phyloP scores from a whole-genome alignment of 23 red algal genomes.

The Chondrus crispus region DNA sequence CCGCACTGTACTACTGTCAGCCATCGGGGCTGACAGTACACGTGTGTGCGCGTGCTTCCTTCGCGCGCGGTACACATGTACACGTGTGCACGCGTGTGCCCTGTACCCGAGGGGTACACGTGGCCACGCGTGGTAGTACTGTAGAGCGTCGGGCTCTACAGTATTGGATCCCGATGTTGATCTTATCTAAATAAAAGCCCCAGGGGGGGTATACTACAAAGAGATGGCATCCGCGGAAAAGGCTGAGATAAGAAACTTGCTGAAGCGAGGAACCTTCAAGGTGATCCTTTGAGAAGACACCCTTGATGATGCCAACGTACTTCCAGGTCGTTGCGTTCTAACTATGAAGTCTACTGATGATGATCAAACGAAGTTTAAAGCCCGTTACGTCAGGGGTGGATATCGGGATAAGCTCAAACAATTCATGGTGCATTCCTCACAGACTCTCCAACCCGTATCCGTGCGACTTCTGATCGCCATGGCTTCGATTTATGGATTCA shows the following conservation, averaged over 20 bases:
- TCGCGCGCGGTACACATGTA: too few relatives aligned
- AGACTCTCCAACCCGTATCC: conserved; percentile 11
- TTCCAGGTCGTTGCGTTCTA: background rate
- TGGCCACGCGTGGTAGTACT: too few relatives aligned
- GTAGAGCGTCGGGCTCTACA: too few relatives aligned
- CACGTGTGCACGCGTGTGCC: too few relatives aligned
- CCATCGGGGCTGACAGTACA: too few relatives aligned
- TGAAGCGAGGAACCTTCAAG: background rate
- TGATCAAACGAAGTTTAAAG: background rate
- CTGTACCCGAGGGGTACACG: too few relatives aligned
- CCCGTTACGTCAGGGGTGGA: background rate
- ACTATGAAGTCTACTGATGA: background rate
- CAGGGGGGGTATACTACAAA: too few relatives aligned
- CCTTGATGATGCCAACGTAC: background rate
- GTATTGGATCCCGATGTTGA: too few relatives aligned
- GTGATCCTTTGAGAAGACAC: background rate
- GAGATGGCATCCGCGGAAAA: background rate
- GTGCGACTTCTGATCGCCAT: background rate
- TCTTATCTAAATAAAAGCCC: too few relatives aligned
- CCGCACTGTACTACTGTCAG: too few relatives aligned
- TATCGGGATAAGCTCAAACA: background rate
- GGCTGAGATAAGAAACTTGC: background rate
- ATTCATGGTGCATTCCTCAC: conserved; percentile 10
- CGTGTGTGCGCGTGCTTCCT: too few relatives aligned
- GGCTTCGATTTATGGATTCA: background rate